Base-by-base conservation (phyloP, 2,329 filamentous ascomycete genomes). In the Pestalotiopsis fici region DNA sequence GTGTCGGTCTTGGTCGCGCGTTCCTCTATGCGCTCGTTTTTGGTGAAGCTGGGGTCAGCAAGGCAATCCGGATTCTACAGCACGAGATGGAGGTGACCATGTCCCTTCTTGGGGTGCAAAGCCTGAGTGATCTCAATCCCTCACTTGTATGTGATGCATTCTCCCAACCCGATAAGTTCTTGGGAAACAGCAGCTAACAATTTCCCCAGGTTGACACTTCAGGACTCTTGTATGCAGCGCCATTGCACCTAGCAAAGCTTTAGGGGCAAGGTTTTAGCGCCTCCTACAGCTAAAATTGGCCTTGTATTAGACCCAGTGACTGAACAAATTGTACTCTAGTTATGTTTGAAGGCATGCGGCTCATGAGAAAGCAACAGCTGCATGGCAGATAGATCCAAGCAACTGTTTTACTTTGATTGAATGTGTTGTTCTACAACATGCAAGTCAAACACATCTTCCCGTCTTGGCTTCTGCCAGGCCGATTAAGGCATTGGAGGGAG, bases 1-100 rank as follows among this genome's bases (percentile, higher is more conserved):
- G 75, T 1, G 80, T 81, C 1, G 76, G 84, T 13, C 70, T 87
- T 3, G 85, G 84, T 18, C 72, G 85, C 13, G 78, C 82, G 1
- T 81, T 82, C 64, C 81, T 86, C 74, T 86, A 81, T 74, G 78
- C 71, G 12, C 69, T 79, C 28, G 82, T 63, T 12, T 63, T 63
- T 35, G 60, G 60, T 2, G 35, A 63, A 21, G 60, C 31, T n/a
- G 60, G 60, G 2, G 60, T 63, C 5, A 28, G 9, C 35, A 47
- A 43, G 35, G 37, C 37, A 3, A 23, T 63, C 6, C 7, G 31
- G 4, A 63, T 63, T 12, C 37, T 63, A 6, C 27, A 63, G 35
- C 37, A 43, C 7, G 60, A 63, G 13, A 25, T 63, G 3, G 60
- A 43, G 23, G 37, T 35, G n/a, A 47, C 31, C n/a, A 63, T 63